These are phyloP conservation scores for Gliomastix tumulicola DNA, from an alignment of 2,329 filamentous ascomycete genomes.

Conservation along the genomic window DNA sequence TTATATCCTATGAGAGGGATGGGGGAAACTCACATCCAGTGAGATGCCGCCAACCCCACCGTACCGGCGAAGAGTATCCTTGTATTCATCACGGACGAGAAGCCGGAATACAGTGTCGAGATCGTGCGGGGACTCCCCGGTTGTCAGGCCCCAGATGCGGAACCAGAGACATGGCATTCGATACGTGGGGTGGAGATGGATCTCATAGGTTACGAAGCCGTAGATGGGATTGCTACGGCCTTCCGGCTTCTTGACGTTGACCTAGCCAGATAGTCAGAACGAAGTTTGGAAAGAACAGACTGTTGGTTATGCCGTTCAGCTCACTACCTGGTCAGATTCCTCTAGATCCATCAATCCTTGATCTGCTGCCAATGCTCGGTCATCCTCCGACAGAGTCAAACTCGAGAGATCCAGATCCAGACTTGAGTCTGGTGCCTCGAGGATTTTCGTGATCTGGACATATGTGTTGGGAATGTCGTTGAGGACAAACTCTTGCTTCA, in stretches of 20 bases:
- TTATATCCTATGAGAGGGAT: no score
- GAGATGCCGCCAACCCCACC: slow-evolving; percentile 69
- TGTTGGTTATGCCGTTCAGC: slow-evolving; percentile 4
- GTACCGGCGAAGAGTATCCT: slow-evolving; percentile 48
- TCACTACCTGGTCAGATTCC: slow-evolving; percentile 42
- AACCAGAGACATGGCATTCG: slow-evolving; percentile 73
- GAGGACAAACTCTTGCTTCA: slow-evolving; percentile 34
- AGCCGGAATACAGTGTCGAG: slow-evolving; percentile 65
- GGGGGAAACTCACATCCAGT: slow-evolving; percentile 66
- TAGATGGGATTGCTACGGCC: slow-evolving; percentile 22
- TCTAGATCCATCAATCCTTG: slow-evolving; percentile 42
- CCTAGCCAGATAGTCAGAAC: slow-evolving; percentile 20
- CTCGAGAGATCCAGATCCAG: slow-evolving; percentile 37
- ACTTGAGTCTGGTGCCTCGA: slow-evolving; percentile 38
- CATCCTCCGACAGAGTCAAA: slow-evolving; percentile 32
- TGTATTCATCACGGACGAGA: slow-evolving; percentile 62
- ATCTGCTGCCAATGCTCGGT: slow-evolving; percentile 23
- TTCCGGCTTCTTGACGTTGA: slow-evolving; percentile 20
- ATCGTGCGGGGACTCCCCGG: slow-evolving; percentile 48
- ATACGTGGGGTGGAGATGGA: slow-evolving; percentile 70
- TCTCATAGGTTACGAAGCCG: slow-evolving; percentile 61
- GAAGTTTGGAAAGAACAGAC: not conserved
- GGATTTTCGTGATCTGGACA: slow-evolving; percentile 47
- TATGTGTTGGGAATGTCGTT: slow-evolving; percentile 42
- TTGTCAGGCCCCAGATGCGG: slow-evolving; percentile 51